Conservation (phyloP, 1,284 basidiomycete species). For the Trametes polyzona region DNA sequence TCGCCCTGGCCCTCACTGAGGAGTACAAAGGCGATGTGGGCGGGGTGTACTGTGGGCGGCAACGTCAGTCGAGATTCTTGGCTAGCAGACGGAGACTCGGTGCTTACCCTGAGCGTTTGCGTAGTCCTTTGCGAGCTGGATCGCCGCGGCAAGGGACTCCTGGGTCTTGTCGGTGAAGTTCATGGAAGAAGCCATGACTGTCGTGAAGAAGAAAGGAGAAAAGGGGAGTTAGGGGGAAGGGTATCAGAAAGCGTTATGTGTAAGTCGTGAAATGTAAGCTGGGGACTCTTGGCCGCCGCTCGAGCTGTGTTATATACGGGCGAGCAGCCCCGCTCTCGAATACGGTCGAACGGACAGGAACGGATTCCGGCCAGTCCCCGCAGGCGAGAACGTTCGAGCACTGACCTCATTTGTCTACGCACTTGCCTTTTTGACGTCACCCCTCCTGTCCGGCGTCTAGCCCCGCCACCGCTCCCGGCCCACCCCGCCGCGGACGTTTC, state of each 20-base stretch:
- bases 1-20: conserved; percentile 61
- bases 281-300: conserved; percentile 26
- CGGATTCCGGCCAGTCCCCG: conserved; percentile 1
- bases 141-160: conserved; percentile 63
- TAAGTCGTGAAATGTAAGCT: conserved; percentile 23
- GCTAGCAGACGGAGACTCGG: background rate
- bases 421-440: conserved; percentile 25
- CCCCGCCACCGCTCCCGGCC: conserved; percentile 2
- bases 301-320: conserved; percentile 29
- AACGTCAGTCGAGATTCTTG: conserved; percentile 11
- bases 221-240: conserved; percentile 16
- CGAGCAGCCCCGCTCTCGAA: background rate
- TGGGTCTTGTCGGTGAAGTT: conserved; percentile 85
- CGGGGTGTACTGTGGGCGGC: conserved; percentile 61
- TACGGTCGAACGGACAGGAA: conserved; percentile 28
- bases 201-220: conserved; percentile 18
- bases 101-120: conserved; percentile 74
- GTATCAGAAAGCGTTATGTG: conserved; percentile 21
- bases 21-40: conserved; percentile 77
- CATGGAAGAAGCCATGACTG: conserved; percentile 59
- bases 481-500: conserved; percentile 25
- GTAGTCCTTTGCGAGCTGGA: conserved; percentile 85
- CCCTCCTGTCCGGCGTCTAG: background rate
- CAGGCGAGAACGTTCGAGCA: conserved; percentile 25
- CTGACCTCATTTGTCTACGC: conserved; percentile 9